Base-by-base conservation (phyloP, 352 stramenopile species). In the Thalassiosira exigua region DNA sequence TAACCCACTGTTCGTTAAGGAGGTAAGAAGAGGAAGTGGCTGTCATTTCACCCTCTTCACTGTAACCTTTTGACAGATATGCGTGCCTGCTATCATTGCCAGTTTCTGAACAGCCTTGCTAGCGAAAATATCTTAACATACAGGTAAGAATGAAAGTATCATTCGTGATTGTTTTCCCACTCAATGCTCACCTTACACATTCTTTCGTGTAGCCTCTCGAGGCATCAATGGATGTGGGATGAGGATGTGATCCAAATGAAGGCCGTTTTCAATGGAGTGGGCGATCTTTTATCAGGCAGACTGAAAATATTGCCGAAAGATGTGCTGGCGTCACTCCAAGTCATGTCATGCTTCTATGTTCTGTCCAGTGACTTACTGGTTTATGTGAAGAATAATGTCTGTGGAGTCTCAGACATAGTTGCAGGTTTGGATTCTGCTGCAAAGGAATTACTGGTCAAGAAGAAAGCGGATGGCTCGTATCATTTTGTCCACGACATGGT, bases 1-100 rank as follows among this genome's bases (percentile, higher is more conserved):
- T 22, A 73, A 79, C 17, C 70, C 58, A 22, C 32, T 79, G 7
- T 79, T 68, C 30, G 33, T 79, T 1, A 71, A 44, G 24, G 57
- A 71, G 29, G n/a, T n/a, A n/a, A n/a, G n/a, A n/a, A n/a, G n/a
- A n/a, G n/a, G n/a, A n/a, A n/a, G n/a, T n/a, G n/a, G n/a, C n/a
- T n/a, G n/a, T n/a, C n/a, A n/a, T n/a, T n/a, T n/a, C n/a, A n/a
- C n/a, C n/a, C n/a, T n/a, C n/a, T n/a, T n/a, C n/a, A n/a, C n/a
- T n/a, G n/a, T n/a, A n/a, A n/a, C n/a, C n/a, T n/a, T n/a, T n/a
- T n/a, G n/a, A n/a, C n/a, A n/a, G n/a, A n/a, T n/a, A n/a, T n/a
- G n/a, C n/a, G n/a, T n/a, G n/a, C n/a, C n/a, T n/a, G n/a, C n/a
- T n/a, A n/a, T n/a, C n/a, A n/a, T n/a, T n/a, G n/a, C n/a, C n/a